Conservation (phyloP, 1,284 basidiomycete genomes). For the Gymnopus androsaceus region DNA sequence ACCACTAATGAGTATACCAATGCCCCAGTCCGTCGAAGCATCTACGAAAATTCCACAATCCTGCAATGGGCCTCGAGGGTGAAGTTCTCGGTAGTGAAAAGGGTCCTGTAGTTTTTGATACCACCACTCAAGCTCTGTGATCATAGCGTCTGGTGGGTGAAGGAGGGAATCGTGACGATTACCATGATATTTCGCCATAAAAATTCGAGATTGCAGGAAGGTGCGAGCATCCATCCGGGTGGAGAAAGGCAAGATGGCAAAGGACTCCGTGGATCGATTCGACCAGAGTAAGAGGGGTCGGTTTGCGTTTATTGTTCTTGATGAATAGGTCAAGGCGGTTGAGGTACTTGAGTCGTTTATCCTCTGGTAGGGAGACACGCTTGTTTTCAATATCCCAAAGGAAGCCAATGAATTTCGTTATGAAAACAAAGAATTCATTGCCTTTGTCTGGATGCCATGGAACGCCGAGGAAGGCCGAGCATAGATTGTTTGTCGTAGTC, state of each 20-base stretch:
- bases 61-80: background rate
- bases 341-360: constrained; percentile 23
- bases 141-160: background rate
- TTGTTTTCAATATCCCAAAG: constrained; percentile 19
- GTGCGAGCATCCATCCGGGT: constrained; percentile 8
- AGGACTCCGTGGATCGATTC: constrained; percentile 21
- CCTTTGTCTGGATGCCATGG: constrained; percentile 19
- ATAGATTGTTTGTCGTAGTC: background rate
- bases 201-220: constrained; percentile 14
- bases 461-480: background rate
- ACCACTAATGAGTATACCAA: background rate
- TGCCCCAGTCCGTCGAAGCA: constrained; percentile 9
- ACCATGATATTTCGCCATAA: background rate
- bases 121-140: constrained; percentile 13
- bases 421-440: constrained; percentile 9
- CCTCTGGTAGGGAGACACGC: constrained; percentile 18
- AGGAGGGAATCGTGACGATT: background rate
- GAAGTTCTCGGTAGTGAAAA: background rate
- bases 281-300: constrained; percentile 5
- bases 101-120: background rate
- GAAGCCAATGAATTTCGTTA: constrained; percentile 21
- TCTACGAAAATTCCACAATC: constrained; percentile 8
- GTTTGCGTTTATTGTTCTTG: background rate
- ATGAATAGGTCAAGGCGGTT: constrained; percentile 13
- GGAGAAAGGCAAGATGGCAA: constrained; percentile 21